A percentile compares a stretch with the other conserved stretches of the same genome.
phyloP scores from a whole-genome alignment of 305 asterid species.

The Caryopteris hybrid region DNA sequence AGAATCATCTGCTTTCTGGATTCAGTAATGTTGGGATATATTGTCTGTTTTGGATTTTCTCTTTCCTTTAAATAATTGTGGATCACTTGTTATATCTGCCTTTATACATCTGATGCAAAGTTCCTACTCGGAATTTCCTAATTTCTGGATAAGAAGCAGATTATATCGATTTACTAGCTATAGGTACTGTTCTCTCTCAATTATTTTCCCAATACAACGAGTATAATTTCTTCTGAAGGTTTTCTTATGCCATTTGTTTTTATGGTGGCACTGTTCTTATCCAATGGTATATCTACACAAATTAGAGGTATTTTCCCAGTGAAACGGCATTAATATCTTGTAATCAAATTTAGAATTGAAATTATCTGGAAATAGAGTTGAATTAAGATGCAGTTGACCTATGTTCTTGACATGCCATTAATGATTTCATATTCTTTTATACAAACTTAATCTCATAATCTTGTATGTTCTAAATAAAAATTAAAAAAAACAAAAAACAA shows the following conservation, averaged over 20 bases:
- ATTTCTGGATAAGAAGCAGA: conserved; percentile 8
- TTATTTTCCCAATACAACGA: neutral
- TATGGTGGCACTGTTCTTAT: neutral
- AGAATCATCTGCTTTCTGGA: neutral
- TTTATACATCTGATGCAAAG: conserved; percentile 13
- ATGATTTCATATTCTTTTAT: neutral
- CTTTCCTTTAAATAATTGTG: neutral
- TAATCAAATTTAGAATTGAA: conserved; percentile 4
- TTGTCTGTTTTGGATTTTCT: neutral
- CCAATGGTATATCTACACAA: neutral
- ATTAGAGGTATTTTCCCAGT: neutral
- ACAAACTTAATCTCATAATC: neutral
- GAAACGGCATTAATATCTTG: neutral
- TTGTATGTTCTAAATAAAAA: neutral
- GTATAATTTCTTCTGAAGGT: neutral
- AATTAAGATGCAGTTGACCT: neutral
- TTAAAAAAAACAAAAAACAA: too few relatives aligned
- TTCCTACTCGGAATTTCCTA: neutral
- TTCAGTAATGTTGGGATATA: neutral
- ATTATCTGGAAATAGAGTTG: neutral
- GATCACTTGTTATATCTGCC: conserved; percentile 15
- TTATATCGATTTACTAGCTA: neutral
- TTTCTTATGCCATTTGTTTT: conserved; percentile 8
- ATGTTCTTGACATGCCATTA: neutral
- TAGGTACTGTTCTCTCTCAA: neutral